Conservation (phyloP, 805 yeast genomes). For the Candida boleticola region DNA sequence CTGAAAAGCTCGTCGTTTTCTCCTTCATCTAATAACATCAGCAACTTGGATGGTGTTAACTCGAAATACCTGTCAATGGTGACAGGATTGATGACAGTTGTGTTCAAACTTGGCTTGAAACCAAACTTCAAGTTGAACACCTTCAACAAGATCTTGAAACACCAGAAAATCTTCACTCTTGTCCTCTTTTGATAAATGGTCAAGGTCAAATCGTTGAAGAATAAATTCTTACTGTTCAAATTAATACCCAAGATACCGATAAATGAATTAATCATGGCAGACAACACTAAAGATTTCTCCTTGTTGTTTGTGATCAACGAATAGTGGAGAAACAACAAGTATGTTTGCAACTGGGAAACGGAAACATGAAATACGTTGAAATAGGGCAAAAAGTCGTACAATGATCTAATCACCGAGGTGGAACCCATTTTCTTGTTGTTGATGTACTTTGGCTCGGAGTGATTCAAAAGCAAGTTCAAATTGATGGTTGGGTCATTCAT, state of each 20-base stretch:
- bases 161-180: slow-evolving; percentile 46
- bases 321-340: slow-evolving; percentile 47
- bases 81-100: slow-evolving; percentile 46
- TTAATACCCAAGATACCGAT: slow-evolving; percentile 44
- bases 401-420: slow-evolving; percentile 35
- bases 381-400: slow-evolving; percentile 45
- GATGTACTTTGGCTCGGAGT: slow-evolving; percentile 30
- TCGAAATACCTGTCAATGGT: slow-evolving; percentile 45
- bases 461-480: slow-evolving; percentile 40
- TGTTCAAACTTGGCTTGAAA: slow-evolving; percentile 44
- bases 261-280: slow-evolving; percentile 40
- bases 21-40: slow-evolving; percentile 26
- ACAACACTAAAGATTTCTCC: slow-evolving; percentile 36
- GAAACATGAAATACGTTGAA: slow-evolving; percentile 49
- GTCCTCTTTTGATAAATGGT: slow-evolving; percentile 33
- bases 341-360: slow-evolving; percentile 48
- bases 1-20: slow-evolving; percentile 30
- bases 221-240: slow-evolving; percentile 37
- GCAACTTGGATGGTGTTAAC: slow-evolving; percentile 43
- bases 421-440: slow-evolving; percentile 13
- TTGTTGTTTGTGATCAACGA: slow-evolving; percentile 43
- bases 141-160: slow-evolving; percentile 41
- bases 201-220: slow-evolving; percentile 47
- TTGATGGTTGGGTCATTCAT: slow-evolving; percentile 47
- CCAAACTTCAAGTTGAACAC: slow-evolving; percentile 45